Evolutionary conservation across 176 grass and related monocot genomes (phyloP).

Genomic region (Zea luxurians): DNA sequence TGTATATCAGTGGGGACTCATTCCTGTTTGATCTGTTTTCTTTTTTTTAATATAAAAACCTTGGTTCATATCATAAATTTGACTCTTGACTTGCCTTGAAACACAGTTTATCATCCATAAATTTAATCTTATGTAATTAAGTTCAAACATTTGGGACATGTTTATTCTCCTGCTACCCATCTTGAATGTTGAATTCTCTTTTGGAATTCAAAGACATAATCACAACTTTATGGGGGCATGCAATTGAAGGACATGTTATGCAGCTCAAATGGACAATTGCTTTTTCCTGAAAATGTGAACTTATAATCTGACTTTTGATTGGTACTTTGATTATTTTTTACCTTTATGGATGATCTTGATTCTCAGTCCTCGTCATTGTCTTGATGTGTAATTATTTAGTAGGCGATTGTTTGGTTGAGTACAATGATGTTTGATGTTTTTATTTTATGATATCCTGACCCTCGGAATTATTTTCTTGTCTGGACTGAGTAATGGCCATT

Average conservation of each 20-base stretch:
- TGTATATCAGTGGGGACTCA: neutral
- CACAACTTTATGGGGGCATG: neutral
- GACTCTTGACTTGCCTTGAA: neutral
- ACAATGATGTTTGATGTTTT: neutral
- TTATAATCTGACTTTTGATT: neutral
- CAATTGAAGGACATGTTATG: neutral
- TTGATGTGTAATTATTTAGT: neutral
- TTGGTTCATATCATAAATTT: neutral
- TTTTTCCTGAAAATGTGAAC: neutral
- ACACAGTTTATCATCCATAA: neutral
- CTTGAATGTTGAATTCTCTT: neutral
- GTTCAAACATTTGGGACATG: neutral
- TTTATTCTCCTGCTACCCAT: neutral
- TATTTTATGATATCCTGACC: neutral
- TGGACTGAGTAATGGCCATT: neutral
- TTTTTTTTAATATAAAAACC: neutral
- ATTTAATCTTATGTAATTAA: neutral
- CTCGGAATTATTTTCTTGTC: neutral
- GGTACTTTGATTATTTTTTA: neutral
- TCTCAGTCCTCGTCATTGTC: neutral
- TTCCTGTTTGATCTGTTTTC: neutral
- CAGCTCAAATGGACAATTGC: neutral
- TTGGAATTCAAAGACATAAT: neutral
- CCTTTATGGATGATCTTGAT: neutral
- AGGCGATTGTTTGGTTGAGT: neutral